A percentile compares a stretch with the other conserved stretches of the same genome.
phyloP scores from a whole-genome alignment of 306 rosid species.

The Notholithocarpus densiflorus region DNA sequence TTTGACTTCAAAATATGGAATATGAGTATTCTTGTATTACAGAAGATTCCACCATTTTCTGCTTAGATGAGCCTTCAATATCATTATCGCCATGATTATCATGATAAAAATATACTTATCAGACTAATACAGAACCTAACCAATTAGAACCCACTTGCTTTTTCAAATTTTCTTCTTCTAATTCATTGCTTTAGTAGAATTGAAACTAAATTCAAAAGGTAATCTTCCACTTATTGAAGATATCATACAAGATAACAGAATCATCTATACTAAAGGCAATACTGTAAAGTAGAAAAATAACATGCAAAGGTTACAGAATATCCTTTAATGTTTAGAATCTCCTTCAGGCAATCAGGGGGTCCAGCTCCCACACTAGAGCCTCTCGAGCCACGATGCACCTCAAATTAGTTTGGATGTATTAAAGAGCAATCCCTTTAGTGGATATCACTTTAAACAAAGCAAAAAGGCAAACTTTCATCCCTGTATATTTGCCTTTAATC shows the following conservation, averaged over 20 bases:
- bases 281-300: not conserved
- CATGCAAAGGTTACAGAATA: not conserved
- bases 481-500: not conserved
- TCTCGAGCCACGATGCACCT: too few relatives aligned
- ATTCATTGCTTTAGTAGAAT: slow-evolving; percentile 22
- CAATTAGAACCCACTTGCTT: slow-evolving; percentile 17
- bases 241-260: not conserved
- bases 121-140: slow-evolving; percentile 23
- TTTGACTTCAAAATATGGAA: slow-evolving; percentile 16
- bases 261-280: not conserved
- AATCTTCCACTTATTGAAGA: slow-evolving; percentile 8
- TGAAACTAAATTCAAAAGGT: not conserved
- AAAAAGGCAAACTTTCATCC: not conserved
- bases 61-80: not conserved
- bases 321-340: not conserved
- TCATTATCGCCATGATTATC: slow-evolving; percentile 13
- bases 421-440: not conserved
- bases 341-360: too few relatives aligned
- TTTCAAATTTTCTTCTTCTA: slow-evolving; percentile 14
- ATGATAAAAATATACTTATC: slow-evolving; percentile 24
- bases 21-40: not conserved
- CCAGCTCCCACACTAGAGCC: too few relatives aligned
- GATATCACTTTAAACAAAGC: not conserved
- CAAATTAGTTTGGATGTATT: not conserved
- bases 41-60: slow-evolving; percentile 10